Base-by-base conservation (phyloP, 495 filamentous ascomycete species). In the Neohortaea acidophila region DNA sequence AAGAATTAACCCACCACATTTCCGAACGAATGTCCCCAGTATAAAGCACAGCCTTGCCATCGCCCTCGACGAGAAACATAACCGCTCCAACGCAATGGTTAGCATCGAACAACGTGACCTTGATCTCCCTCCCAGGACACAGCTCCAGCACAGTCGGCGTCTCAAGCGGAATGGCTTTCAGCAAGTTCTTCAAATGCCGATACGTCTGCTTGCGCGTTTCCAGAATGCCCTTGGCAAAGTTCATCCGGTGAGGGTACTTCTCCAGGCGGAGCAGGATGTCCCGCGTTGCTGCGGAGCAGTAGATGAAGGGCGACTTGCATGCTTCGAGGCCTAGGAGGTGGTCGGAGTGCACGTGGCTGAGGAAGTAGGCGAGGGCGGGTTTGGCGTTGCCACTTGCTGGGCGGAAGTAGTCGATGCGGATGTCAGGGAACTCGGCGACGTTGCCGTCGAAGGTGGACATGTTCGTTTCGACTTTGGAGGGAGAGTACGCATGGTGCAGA, bases 321-420 rank as follows among this genome's bases (percentile, higher is more conserved):
- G 64, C 75, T 51, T 94, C 87, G 20, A 94, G 67, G 0, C 87
- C 87, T 40, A 69, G 70, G 5, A 94, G 68, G 58, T 96, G 86
- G 45, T 94, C 86, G 40, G 78, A 91, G 54, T 94, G 87, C 9
- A 92, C 77, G 69, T 96, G 87, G 52, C 79, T 87, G 26, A 96
- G 66, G 53, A 96, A 93, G 53, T 81, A 93, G 12, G 81, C 85
- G 29, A 91, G 53, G 1, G 86, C 81, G 21, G 79, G 66, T 20
- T 57, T 64, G 13, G 56, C 58, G 0, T 62, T 66, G 14, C 62
- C 65, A 15, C 61, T 60, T 13, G 61, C 61, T 0, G n/a, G 38
- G 12, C 85, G 74, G 52, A 94, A 96, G 59, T 80, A 85, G 56
- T 96, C 87, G 41, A 94, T 70, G 49, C 76, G 57, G 36, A 86